Base-by-base conservation (phyloP, 2,329 filamentous ascomycete genomes). In the Hypoxylon sp. region DNA sequence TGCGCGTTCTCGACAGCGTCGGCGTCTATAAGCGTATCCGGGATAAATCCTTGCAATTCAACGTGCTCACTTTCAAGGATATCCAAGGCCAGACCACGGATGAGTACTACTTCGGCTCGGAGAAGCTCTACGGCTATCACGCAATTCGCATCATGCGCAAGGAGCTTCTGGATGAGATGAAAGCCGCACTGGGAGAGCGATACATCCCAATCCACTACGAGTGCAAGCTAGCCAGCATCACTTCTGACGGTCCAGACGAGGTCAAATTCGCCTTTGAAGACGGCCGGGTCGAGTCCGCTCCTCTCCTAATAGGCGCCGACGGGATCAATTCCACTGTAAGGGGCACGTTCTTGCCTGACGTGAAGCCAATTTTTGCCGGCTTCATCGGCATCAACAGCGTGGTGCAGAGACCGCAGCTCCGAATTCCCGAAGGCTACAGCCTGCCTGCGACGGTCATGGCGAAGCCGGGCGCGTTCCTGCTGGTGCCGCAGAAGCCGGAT, bases 321-420 rank as follows among this genome's bases (percentile, higher is more conserved):
- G 84, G 85, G 1, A 87, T 87, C 46, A 82, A 87, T 66, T 86
- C 83, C 0, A 74, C 72, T 0, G 81, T 87, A 0, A 77, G 83
- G 2, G 75, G 72, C 3, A 78, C 84, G 37, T 71, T 88, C 0
- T 75, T 80, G 41, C 80, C 83, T 0, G 74, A 78, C 0, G 63
- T 82, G 1, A 67, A 76, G 27, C 80, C 84, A 1, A 74, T 71
- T 0, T 60, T 61, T 40, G 51, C 55, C 9, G 58, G 61, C 1
- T 87, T 83, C 64, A 80, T 78, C 1, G 80, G 80, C 29, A 78
- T 80, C 69, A 69, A 73, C 9, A 77, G 74, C 7, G 71, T 81
- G 18, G 67, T 71, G 3, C 75, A 76, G 0, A 75, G 70, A 0
- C 61, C 67, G 1, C 75, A 79, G 31, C 70, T 82, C 4, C 57